These are phyloP conservation scores for Lepidium sativum DNA, from an alignment of 345 rosid species.

Conservation along the genomic window DNA sequence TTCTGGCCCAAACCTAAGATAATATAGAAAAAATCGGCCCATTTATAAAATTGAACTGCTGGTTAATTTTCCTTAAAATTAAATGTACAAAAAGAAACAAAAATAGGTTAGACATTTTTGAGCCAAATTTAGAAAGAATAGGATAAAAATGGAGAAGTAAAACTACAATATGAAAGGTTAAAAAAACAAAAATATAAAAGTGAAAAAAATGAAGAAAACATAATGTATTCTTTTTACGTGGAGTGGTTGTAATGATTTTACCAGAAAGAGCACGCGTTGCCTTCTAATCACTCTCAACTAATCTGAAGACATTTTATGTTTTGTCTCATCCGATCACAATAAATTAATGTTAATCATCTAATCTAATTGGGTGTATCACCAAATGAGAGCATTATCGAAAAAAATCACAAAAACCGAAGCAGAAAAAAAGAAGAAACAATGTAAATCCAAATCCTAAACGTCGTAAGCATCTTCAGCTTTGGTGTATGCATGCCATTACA, in stretches of 20 bases:
- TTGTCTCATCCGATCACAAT: slow-evolving; percentile 25
- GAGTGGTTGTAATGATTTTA: slow-evolving; percentile 29
- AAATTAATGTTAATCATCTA: slow-evolving; percentile 1
- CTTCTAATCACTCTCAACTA: slow-evolving; percentile 27
- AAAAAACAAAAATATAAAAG: neutral
- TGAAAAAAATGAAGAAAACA: too few relatives aligned
- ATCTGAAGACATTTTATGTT: slow-evolving; percentile 24
- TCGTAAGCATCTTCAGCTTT: slow-evolving; percentile 54
- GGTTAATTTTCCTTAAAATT: neutral
- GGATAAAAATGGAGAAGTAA: neutral
- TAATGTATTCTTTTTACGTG: slow-evolving; percentile 17
- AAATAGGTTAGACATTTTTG: neutral
- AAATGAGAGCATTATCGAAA: slow-evolving; percentile 19
- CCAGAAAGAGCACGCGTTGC: slow-evolving; percentile 25
- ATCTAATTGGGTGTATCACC: slow-evolving; percentile 17
- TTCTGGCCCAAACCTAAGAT: neutral
- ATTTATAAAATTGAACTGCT: neutral
- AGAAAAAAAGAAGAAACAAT: slow-evolving; percentile 9
- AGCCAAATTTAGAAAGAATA: neutral
- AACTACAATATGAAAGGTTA: neutral
- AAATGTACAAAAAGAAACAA: neutral
- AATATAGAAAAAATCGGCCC: neutral
- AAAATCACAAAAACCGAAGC: slow-evolving; percentile 22
- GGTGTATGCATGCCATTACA: slow-evolving; percentile 61
- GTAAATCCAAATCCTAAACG: slow-evolving; percentile 29